These are phyloP conservation scores for Fusarium anthophilum DNA, from an alignment of 2,329 filamentous ascomycete genomes.

Conservation along the genomic window DNA sequence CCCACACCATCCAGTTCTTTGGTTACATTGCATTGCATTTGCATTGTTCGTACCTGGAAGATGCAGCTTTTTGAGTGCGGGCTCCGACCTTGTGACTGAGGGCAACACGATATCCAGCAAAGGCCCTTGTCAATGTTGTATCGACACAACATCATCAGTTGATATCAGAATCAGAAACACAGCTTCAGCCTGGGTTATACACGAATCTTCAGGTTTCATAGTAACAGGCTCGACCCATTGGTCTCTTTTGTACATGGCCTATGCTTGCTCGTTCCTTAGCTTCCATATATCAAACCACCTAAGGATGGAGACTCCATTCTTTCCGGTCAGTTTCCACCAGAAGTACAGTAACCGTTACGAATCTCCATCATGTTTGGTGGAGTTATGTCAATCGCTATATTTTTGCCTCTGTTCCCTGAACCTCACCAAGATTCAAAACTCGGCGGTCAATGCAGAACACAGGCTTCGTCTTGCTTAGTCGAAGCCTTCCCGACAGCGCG, in stretches of 20 bases:
- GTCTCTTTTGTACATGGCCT: conserved; percentile 27
- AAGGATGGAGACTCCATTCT: conserved; percentile 3
- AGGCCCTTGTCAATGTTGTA: conserved; percentile 12
- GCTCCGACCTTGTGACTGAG: conserved; percentile 32
- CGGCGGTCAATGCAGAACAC: neutral
- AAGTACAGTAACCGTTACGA: conserved; percentile 16
- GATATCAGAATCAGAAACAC: conserved; percentile 24
- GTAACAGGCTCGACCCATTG: conserved; percentile 24
- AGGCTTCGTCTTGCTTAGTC: neutral
- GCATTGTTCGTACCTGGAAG: conserved; percentile 32
- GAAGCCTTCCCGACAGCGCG: conserved; percentile 15
- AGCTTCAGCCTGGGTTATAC: conserved; percentile 12
- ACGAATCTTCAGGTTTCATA: conserved; percentile 34
- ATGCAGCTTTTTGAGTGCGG: conserved; percentile 12
- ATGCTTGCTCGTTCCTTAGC: neutral
- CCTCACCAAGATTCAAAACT: conserved; percentile 2
- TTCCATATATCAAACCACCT: conserved; percentile 17
- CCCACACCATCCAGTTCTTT: neutral
- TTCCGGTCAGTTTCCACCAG: neutral
- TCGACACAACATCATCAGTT: conserved; percentile 21
- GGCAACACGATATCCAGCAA: neutral
- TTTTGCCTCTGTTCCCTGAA: conserved; percentile 9
- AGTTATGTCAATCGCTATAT: conserved; percentile 29
- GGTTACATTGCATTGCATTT: conserved; percentile 14
- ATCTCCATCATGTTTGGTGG: conserved; percentile 21